Evolutionary conservation across 441 rosid species (phyloP).

Genomic region (Dalechampia spathulata): DNA sequence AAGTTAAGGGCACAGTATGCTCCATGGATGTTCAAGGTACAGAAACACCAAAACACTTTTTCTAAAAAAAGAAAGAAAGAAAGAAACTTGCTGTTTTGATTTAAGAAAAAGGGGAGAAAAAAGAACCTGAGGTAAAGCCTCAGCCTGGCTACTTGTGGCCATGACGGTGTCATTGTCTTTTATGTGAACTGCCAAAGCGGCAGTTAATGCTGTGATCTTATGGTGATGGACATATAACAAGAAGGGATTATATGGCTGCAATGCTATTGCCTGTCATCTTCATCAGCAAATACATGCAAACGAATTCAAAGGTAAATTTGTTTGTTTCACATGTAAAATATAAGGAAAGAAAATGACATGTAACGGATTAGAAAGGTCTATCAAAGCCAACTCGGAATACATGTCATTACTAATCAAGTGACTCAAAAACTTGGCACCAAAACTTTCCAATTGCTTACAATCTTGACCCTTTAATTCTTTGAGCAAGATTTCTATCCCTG

Average conservation of each 20-base stretch:
- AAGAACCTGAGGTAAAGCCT: too few species aligned
- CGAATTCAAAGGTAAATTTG: constrained; percentile 7
- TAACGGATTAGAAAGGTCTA: constrained; percentile 8
- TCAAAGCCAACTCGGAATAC: constrained; percentile 12
- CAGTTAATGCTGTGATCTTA: too few species aligned
- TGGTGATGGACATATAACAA: not conserved
- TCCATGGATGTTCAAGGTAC: too few species aligned
- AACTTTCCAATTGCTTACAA: constrained; percentile 13
- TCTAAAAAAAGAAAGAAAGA: too few species aligned
- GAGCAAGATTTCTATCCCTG: constrained; percentile 5
- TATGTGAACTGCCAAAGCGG: too few species aligned
- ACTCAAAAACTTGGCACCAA: constrained; percentile 10
- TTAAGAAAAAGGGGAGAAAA: too few species aligned
- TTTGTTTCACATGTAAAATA: not conserved
- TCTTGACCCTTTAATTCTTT: constrained; percentile 5
- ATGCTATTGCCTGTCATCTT: constrained; percentile 10
- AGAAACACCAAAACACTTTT: too few species aligned
- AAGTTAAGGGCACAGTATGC: too few species aligned
- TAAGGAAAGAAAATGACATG: constrained; percentile 7
- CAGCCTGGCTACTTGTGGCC: too few species aligned
- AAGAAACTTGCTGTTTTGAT: too few species aligned
- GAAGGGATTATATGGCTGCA: constrained; percentile 12
- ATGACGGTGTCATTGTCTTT: too few species aligned
- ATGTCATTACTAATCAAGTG: constrained; percentile 11
- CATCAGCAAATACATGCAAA: constrained; percentile 5